Evolutionary conservation across 2,329 filamentous ascomycete species (phyloP), one percentile per base, ranked within the genome.

Genomic region (Trichoderma koningii): DNA sequence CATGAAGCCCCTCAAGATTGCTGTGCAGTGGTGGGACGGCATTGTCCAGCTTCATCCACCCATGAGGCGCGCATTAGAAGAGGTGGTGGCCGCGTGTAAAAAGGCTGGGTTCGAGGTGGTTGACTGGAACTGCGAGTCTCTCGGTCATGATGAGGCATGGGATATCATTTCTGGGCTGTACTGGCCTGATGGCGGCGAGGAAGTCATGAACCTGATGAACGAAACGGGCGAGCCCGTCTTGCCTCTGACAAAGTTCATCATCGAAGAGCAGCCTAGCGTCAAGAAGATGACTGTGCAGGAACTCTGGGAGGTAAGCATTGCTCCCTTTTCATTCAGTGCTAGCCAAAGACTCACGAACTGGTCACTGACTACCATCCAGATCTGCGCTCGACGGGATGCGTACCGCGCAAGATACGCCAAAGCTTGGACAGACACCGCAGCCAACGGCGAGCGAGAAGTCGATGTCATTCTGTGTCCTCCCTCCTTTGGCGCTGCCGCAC

Each of bases 21-120:
- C 82, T 0, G 79, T 87, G 1, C 75, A 88, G 52, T 82, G 83
- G 2, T 80, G 85, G 73, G 86, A 89, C 66, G 84, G 82, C 0
- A 79, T 88, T 12, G 84, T 88, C 0, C 81, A 78, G 68, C 85
- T 85, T 1, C 86, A 87, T 66, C 86, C 86, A 0, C 86, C 86
- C 0, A 79, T 88, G 44, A 76, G 76, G 0, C 76, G 87, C 47
- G 87, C 86, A 1, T 71, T 91, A 45, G 77, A 78, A 60, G 80
- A 85, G 59, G 80, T 85, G 0, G 82, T 82, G 0, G 79, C 80
- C 14, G 83, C 72, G 68, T 89, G 65, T 78, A 73, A 70, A 68
- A 75, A 66, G 56, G 76, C 82, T 41, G 79, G 82, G 19, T 79
- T 86, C 69, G 81, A 88, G 52, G 72, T 88, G 64, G 76, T 88